Evolutionary conservation across 805 yeast genomes (phyloP).

Genomic region (Kodamaea kakaduensis): DNA sequence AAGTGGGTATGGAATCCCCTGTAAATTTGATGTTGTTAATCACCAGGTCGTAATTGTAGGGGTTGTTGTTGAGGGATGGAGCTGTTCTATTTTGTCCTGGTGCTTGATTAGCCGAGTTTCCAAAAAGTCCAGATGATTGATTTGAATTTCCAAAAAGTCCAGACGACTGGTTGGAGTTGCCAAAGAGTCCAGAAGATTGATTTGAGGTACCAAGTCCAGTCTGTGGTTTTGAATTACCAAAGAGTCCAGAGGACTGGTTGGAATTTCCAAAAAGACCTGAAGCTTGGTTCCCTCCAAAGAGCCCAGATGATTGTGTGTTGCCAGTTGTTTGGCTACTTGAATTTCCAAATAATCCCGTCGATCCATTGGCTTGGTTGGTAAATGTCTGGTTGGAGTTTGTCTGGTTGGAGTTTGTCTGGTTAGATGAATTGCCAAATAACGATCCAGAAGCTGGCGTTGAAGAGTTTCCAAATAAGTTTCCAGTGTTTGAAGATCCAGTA

Average conservation of each 20-base stretch:
- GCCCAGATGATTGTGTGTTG: conserved; percentile 8
- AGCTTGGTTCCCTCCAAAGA: conserved; percentile 5
- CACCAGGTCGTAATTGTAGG: conserved; percentile 28
- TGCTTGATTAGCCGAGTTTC: conserved; percentile 6
- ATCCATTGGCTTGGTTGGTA: too few species aligned
- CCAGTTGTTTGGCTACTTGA: conserved; percentile 11
- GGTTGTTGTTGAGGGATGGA: conserved; percentile 16
- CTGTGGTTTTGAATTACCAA: conserved; percentile 6
- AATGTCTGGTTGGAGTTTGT: too few species aligned
- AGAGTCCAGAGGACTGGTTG: conserved; percentile 8
- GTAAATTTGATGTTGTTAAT: conserved; percentile 20
- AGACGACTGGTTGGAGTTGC: conserved; percentile 14
- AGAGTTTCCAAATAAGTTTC: conserved; percentile 23
- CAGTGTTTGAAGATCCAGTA: conserved; percentile 12
- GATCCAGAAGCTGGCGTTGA: neutral
- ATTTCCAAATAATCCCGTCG: conserved; percentile 18
- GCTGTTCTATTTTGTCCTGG: conserved; percentile 3
- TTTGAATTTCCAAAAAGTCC: conserved; percentile 6
- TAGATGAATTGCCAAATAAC: neutral
- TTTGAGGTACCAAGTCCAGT: neutral
- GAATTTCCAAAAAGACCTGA: conserved; percentile 20
- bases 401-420: neutral
- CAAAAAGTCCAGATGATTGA: neutral
- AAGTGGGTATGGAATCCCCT: conserved; percentile 26
- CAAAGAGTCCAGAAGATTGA: conserved; percentile 17